A percentile compares a stretch with the other conserved stretches of the same genome.
These are phyloP conservation scores for Acrodontium crateriforme DNA, from an alignment of 2,329 filamentous ascomycete genomes.

Conservation along the genomic window DNA sequence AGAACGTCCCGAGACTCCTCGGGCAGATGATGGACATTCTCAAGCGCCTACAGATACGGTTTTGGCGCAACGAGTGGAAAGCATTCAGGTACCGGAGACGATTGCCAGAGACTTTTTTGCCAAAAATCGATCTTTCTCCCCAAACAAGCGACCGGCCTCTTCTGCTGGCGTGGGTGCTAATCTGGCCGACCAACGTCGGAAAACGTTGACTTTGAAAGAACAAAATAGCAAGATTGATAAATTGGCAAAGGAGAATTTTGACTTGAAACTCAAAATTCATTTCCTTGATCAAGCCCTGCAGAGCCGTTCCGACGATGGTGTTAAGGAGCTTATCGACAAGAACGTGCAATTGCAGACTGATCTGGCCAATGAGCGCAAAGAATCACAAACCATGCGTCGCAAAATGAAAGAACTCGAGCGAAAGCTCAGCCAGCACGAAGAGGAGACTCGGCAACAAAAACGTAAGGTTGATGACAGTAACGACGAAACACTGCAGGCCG, in stretches of 20 bases:
- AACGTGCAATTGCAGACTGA: constrained; percentile 92
- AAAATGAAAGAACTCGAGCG: constrained; percentile 79
- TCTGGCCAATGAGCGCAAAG: constrained; percentile 75
- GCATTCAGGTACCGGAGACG: constrained; percentile 82
- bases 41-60: constrained; percentile 60
- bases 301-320: constrained; percentile 85
- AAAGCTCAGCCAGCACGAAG: constrained; percentile 47
- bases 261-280: constrained; percentile 92
- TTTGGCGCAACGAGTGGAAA: constrained; percentile 74
- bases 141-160: constrained; percentile 38
- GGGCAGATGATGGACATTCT: constrained; percentile 39
- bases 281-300: constrained; percentile 89
- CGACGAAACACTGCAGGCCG: constrained; percentile 33
- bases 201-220: constrained; percentile 71
- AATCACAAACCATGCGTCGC: constrained; percentile 70
- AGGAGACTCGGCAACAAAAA: constrained; percentile 31
- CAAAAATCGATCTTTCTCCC: constrained; percentile 49
- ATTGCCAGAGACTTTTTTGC: constrained; percentile 75
- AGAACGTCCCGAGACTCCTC: constrained; percentile 59
- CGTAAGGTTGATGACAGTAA: constrained; percentile 20
- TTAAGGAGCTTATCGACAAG: constrained; percentile 96
- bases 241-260: constrained; percentile 95
- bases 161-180: constrained; percentile 18
- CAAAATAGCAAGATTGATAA: constrained; percentile 96
- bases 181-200: constrained; percentile 25